Evolutionary conservation across 2,329 filamentous ascomycete species (phyloP).

Genomic region (Neonectria ditissima): DNA sequence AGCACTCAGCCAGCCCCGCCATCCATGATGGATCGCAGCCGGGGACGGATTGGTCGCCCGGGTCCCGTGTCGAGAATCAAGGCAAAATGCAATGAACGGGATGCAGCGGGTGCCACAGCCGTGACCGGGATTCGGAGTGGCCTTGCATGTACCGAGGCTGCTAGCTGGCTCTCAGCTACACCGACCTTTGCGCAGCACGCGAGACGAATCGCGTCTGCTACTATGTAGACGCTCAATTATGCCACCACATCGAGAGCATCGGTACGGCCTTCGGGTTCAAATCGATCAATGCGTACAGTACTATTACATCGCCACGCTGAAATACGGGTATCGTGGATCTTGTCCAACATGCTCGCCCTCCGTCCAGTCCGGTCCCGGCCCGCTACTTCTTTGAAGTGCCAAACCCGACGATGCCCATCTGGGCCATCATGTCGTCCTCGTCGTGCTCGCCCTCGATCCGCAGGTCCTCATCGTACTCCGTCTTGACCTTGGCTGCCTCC

Average conservation of each 20-base stretch:
- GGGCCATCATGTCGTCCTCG: conserved; percentile 77
- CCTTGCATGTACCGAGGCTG: conserved; percentile 10
- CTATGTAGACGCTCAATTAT: neutral
- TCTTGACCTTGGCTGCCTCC: conserved; percentile 66
- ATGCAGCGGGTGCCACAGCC: conserved; percentile 2
- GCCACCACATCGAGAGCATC: neutral
- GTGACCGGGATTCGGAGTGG: conserved; percentile 14
- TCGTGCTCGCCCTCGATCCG: conserved; percentile 77
- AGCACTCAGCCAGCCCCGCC: neutral
- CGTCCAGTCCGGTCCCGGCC: neutral
- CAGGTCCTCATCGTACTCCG: conserved; percentile 73
- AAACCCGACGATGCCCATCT: conserved; percentile 75
- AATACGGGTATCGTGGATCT: conserved; percentile 48
- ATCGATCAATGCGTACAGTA: conserved; percentile 5
- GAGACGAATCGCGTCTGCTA: neutral
- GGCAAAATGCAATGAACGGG: neutral
- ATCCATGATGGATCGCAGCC: conserved; percentile 3
- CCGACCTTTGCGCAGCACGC: conserved; percentile 21
- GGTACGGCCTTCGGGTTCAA: neutral
- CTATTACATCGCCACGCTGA: conserved; percentile 31
- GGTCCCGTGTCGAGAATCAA: neutral
- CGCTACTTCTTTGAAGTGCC: conserved; percentile 66
- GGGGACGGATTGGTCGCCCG: conserved; percentile 9
- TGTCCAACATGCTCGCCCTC: conserved; percentile 18
- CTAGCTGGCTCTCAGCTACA: conserved; percentile 5